Percentiles rank a stretch among this genome's conserved stretches.
Conservation (phyloP, 2,329 filamentous ascomycete genomes). For the Hypomyces perniciosus region DNA sequence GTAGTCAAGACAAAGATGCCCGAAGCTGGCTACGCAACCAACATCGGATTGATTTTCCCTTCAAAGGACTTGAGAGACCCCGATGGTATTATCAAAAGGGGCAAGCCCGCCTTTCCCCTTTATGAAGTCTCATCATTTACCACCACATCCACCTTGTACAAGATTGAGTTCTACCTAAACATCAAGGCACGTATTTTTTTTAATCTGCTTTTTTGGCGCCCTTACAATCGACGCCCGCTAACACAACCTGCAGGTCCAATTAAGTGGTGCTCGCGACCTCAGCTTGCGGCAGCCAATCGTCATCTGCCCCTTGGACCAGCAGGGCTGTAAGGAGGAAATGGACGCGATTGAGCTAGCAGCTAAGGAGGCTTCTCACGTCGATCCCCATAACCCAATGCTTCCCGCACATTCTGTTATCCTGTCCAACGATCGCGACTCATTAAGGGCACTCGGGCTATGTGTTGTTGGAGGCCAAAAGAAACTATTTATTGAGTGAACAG, state of each 20-base stretch:
- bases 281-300: constrained; percentile 86
- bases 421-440: constrained; percentile 63
- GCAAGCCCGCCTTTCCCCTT: constrained; percentile 80
- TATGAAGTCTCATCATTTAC: constrained; percentile 89
- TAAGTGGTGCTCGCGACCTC: constrained; percentile 85
- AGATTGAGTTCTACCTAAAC: constrained; percentile 93
- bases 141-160: constrained; percentile 89
- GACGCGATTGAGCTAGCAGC: constrained; percentile 95
- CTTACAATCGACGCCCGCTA: constrained; percentile 4
- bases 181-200: constrained; percentile 64
- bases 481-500: constrained; percentile 53
- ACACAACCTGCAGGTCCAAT: constrained; percentile 60
- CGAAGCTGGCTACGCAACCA: constrained; percentile 87
- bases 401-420: constrained; percentile 78
- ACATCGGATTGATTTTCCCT: constrained; percentile 85
- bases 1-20: constrained; percentile 77
- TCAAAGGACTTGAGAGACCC: constrained; percentile 80
- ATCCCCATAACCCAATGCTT: constrained; percentile 86
- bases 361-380: constrained; percentile 82
- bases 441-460: constrained; percentile 57
- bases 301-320: constrained; percentile 90
- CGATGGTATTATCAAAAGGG: constrained; percentile 80
- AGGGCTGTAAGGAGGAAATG: constrained; percentile 97
- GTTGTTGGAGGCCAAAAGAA: constrained; percentile 60
- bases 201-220: too few species aligned